phyloP scores from a whole-genome alignment of 805 yeast species.

The Wickerhamiella shivajii region DNA sequence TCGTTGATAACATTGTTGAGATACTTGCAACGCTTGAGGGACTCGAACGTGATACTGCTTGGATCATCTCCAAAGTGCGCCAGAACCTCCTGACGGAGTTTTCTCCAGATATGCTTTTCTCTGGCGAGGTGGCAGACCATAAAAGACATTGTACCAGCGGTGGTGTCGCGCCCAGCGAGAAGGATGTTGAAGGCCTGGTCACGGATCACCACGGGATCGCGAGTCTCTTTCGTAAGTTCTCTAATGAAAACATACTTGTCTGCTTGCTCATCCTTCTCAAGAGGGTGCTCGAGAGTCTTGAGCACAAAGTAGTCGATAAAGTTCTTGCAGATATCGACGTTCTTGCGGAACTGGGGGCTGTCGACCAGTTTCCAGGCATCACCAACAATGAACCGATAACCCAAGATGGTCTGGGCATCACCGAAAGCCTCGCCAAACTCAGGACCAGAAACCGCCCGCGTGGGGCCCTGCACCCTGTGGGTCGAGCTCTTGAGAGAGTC shows the following conservation, averaged over 20 bases:
- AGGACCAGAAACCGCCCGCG: slow-evolving; percentile 15
- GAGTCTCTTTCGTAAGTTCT: slow-evolving; percentile 35
- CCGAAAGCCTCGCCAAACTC: slow-evolving; percentile 20
- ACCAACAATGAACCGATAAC: slow-evolving; percentile 16
- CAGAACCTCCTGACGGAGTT: slow-evolving; percentile 28
- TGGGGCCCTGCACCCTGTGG: slow-evolving; percentile 13
- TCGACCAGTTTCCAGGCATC: slow-evolving; percentile 17
- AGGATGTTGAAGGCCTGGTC: slow-evolving; percentile 38
- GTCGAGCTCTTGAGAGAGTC: slow-evolving; percentile 15
- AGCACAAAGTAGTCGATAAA: slow-evolving; percentile 30
- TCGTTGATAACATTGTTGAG: slow-evolving; percentile 36
- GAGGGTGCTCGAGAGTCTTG: slow-evolving; percentile 23
- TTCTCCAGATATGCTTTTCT: slow-evolving; percentile 21
- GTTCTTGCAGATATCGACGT: slow-evolving; percentile 24
- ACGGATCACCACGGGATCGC: slow-evolving; percentile 33
- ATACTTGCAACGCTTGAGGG: slow-evolving; percentile 35
- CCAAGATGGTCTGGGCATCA: slow-evolving; percentile 13
- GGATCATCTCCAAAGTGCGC: slow-evolving; percentile 24
- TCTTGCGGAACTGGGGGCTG: slow-evolving; percentile 24
- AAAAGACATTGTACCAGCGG: slow-evolving; percentile 37
- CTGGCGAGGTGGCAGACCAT: slow-evolving; percentile 32
- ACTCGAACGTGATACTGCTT: slow-evolving; percentile 29
- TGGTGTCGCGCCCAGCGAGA: slow-evolving; percentile 42
- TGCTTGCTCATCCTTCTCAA: slow-evolving; percentile 21
- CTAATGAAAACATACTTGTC: slow-evolving; percentile 34